Conservation (phyloP, 1,284 basidiomycete species). For the Fomitiporia mediterranea region DNA sequence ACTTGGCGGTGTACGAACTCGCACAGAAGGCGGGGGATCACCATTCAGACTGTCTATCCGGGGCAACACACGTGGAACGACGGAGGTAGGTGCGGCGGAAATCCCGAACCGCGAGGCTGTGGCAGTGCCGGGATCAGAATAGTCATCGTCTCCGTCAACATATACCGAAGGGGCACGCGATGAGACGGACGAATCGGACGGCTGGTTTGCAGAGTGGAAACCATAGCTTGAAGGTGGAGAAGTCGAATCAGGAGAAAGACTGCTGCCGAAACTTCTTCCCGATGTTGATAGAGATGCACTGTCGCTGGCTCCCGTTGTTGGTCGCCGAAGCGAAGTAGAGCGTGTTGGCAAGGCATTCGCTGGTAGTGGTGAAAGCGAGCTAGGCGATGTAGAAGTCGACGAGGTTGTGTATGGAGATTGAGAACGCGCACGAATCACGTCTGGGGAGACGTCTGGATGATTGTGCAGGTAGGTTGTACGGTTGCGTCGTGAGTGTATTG, state of each 20-base stretch:
- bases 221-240: conserved; percentile 26
- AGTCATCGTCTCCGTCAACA: conserved; percentile 4
- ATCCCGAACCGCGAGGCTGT: conserved; percentile 4
- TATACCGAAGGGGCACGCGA: conserved; percentile 19
- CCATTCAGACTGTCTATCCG: conserved; percentile 17
- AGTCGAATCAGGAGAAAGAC: not conserved
- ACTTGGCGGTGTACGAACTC: conserved; percentile 33
- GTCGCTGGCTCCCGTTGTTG: conserved; percentile 62
- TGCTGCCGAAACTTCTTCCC: conserved; percentile 36
- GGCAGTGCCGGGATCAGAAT: conserved; percentile 10
- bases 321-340: conserved; percentile 48
- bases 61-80: conserved; percentile 11
- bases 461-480: conserved; percentile 19
- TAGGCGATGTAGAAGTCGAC: conserved; percentile 11
- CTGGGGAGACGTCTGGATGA: conserved; percentile 17
- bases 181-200: conserved; percentile 31
- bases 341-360: not conserved
- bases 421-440: conserved; percentile 1
- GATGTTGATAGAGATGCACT: conserved; percentile 49
- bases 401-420: conserved; percentile 12
- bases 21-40: not conserved
- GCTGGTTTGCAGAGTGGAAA: conserved; percentile 31
- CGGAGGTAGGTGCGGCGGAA: not conserved
- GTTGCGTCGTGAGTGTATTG: conserved; percentile 18
- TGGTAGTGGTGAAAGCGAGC: conserved; percentile 6